Evolutionary conservation across 768 basidiomycete genomes (phyloP).

Genomic region (Collybiopsis luxurians): DNA sequence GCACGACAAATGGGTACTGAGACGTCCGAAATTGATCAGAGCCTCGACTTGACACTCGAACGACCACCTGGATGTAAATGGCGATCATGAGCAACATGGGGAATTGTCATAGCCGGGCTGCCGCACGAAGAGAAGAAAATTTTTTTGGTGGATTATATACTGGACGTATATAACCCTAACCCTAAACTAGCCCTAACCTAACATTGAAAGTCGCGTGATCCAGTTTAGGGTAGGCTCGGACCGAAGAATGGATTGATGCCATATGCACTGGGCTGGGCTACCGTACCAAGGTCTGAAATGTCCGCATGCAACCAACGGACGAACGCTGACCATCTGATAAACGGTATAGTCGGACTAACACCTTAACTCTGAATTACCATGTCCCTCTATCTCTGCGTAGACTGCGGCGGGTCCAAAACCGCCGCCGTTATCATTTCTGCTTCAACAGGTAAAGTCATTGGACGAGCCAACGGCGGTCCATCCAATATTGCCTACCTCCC

Average conservation of each 20-base stretch:
- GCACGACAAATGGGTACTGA: slow-evolving; percentile 69
- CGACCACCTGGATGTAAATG: slow-evolving; percentile 54
- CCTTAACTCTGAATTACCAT: slow-evolving; percentile 16
- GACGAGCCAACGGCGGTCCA: slow-evolving; percentile 68
- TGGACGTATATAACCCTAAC: too few species aligned
- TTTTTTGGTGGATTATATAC: too few species aligned
- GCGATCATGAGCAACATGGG: slow-evolving; percentile 90
- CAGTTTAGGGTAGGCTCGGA: not conserved
- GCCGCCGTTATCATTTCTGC: slow-evolving; percentile 63
- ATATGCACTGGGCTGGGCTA: too few species aligned
- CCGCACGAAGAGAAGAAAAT: slow-evolving; percentile 58
- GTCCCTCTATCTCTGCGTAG: slow-evolving; percentile 76
- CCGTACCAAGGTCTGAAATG: too few species aligned
- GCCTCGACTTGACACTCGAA: slow-evolving; percentile 92
- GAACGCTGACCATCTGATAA: not conserved
- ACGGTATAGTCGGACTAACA: not conserved
- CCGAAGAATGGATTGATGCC: too few species aligned
- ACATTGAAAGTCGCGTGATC: not conserved
- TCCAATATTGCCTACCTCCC: slow-evolving; percentile 86
- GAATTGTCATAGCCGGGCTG: slow-evolving; percentile 68
- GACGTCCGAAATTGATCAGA: slow-evolving; percentile 71
- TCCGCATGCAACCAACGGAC: not conserved
- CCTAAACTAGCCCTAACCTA: not conserved
- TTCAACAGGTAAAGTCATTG: slow-evolving; percentile 54
- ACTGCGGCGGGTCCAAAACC: slow-evolving; percentile 91